Conservation (phyloP, 2,329 filamentous ascomycete species). For the Tetracladium maxilliforme region DNA sequence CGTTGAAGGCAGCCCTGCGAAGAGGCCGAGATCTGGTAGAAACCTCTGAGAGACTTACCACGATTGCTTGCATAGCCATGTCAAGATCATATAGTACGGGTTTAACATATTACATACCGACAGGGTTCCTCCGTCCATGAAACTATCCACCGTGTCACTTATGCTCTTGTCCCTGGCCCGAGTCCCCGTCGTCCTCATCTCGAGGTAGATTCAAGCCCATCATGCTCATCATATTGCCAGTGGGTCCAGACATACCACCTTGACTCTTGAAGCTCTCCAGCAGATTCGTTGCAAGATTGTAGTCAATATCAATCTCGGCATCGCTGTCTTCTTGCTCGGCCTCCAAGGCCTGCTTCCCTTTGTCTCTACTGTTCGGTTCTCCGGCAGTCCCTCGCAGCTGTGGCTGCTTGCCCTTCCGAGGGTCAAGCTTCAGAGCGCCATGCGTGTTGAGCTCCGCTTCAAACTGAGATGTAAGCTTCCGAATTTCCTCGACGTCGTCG, state of each 20-base stretch:
- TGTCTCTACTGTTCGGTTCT: conserved; percentile 4
- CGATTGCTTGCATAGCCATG: too few species aligned
- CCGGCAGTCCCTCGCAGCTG: conserved; percentile 14
- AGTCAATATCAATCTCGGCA: conserved; percentile 61
- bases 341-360: conserved; percentile 13
- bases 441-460: conserved; percentile 57
- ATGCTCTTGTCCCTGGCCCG: background rate
- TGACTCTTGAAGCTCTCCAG: conserved; percentile 89
- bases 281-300: conserved; percentile 79
- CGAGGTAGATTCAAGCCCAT: conserved; percentile 73
- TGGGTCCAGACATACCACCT: conserved; percentile 70
- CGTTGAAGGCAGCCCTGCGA: too few species aligned
- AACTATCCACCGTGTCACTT: too few species aligned
- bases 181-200: conserved; percentile 49
- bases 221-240: conserved; percentile 72
- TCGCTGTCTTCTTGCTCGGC: conserved; percentile 33
- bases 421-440: conserved; percentile 46
- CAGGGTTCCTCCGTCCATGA: too few species aligned
- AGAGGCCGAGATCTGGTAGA: too few species aligned
- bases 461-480: conserved; percentile 51
- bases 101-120: too few species aligned
- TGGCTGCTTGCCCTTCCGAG: conserved; percentile 15
- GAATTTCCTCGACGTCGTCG: conserved; percentile 45
- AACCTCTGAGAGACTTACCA: too few species aligned
- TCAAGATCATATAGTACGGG: too few species aligned